These are phyloP conservation scores for Phytophthora macrochlamydospora DNA, from an alignment of 352 stramenopile genomes.

Conservation along the genomic window DNA sequence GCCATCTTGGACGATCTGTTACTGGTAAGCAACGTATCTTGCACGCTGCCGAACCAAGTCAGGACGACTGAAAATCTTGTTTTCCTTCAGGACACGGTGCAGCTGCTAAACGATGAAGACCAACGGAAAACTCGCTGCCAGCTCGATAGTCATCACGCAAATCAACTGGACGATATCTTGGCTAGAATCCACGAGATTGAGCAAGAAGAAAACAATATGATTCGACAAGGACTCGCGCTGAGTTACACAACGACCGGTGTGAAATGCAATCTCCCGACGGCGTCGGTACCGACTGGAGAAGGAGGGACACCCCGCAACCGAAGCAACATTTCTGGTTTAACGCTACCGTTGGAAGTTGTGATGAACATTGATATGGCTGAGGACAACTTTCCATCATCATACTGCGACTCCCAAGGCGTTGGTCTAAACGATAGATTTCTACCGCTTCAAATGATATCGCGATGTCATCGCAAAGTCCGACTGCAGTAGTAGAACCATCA, in stretches of 20 bases:
- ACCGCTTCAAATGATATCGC: too few relatives aligned
- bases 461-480: too few relatives aligned
- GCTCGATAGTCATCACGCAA: conserved; percentile 28
- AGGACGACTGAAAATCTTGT: too few relatives aligned
- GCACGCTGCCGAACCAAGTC: neutral
- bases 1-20: conserved; percentile 70
- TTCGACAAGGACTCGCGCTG: conserved; percentile 41
- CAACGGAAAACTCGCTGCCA: conserved; percentile 29
- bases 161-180: conserved; percentile 59
- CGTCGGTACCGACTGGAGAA: neutral
- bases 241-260: conserved; percentile 18
- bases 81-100: conserved; percentile 51
- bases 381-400: neutral
- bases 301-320: neutral
- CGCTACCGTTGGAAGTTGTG: conserved; percentile 49
- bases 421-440: neutral
- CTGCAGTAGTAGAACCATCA: neutral
- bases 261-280: conserved; percentile 19
- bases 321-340: conserved; percentile 16
- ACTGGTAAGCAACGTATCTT: conserved; percentile 38
- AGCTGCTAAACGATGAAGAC: conserved; percentile 66
- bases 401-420: neutral
- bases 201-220: conserved; percentile 40
- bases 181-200: conserved; percentile 55
- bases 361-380: conserved; percentile 46